Conservation (phyloP, 2,329 filamentous ascomycete genomes). For the Chaetomiaceae sp. region DNA sequence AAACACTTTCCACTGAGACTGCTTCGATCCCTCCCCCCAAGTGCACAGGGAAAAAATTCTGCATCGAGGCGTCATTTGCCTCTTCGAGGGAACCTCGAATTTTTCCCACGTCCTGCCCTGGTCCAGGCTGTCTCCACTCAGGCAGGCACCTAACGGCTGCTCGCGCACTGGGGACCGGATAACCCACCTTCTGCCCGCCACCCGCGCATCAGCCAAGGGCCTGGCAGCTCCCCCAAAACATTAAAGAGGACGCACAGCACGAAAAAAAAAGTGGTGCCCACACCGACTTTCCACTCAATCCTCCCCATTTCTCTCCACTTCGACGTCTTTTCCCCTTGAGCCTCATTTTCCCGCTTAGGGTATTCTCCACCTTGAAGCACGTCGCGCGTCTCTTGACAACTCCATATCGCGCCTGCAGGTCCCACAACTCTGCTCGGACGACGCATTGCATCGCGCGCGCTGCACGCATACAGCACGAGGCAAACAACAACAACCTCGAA, state of each 20-base stretch:
- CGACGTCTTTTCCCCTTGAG: slow-evolving; percentile 31
- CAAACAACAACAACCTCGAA: neutral
- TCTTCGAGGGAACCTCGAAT: slow-evolving; percentile 11
- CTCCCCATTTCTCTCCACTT: slow-evolving; percentile 36
- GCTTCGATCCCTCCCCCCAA: neutral
- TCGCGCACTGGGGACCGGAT: slow-evolving; percentile 17
- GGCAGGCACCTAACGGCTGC: slow-evolving; percentile 24
- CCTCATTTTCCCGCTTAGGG: slow-evolving; percentile 29
- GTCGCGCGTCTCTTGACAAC: slow-evolving; percentile 20
- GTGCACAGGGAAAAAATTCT: slow-evolving; percentile 5
- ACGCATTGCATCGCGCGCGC: slow-evolving; percentile 14
- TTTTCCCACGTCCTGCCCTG: slow-evolving; percentile 18
- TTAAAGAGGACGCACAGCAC: slow-evolving; percentile 30
- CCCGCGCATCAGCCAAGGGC: slow-evolving; percentile 24
- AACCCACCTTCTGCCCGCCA: slow-evolving; percentile 22
- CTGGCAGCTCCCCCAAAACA: slow-evolving; percentile 23
- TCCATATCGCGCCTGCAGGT: slow-evolving; percentile 20
- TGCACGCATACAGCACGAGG: slow-evolving; percentile 1
- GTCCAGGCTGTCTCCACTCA: slow-evolving; percentile 20
- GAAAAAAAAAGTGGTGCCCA: slow-evolving; percentile 46
- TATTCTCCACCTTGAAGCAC: slow-evolving; percentile 26
- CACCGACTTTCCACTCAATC: slow-evolving; percentile 41
- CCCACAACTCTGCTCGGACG: slow-evolving; percentile 11
- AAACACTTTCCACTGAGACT: neutral
- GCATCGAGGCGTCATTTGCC: slow-evolving; percentile 6